Evolutionary conservation across 2,329 filamentous ascomycete species (phyloP), one percentile per base, ranked within the genome.

Genomic region (Neocucurbitaria cava): DNA sequence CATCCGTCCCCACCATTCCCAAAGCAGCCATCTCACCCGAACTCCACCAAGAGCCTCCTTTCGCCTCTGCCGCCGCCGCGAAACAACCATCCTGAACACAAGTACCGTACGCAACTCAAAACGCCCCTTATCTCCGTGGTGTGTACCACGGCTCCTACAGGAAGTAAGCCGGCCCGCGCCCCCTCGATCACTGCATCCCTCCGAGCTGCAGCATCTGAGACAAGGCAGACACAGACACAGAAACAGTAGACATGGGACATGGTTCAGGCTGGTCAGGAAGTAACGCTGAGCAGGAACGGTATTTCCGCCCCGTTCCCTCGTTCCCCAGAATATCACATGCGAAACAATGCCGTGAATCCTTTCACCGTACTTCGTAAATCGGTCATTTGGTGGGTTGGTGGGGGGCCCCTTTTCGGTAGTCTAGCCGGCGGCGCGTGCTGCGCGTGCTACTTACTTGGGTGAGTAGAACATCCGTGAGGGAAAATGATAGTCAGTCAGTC

Each of bases 321-420:
- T 48, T 50, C 47, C 52, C 47, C 52, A 40, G 47, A 48, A 42
- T 18, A 26, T 54, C 46, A 54, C 52, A 49, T 46, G 46, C 42
- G 31, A 33, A 23, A 13, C 24, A 20, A 13, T 2, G 15, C 15
- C 5, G 21, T 39, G 18, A 21, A 48, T 9, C 21, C 21, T 38
- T 30, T 31, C 26, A 35, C 43, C 38, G n/a, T 39, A 8, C 36
- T 30, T 49, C 24, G 24, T 39, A 8, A 43, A 30, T 49, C 24
- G 24, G 24, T 26, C 15, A 17, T 45, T 8, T 31, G 31, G 24
- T 23, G 31, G 9, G 18, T 21, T 23, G 20, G n/a, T n/a, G n/a
- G n/a, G n/a, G n/a, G n/a, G n/a, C n/a, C n/a, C n/a, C n/a, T 50
- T 38, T 40, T 21, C 20, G 38, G 38, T 24, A 11, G 7, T n/a